These are phyloP conservation scores for Cystoderma amianthinum DNA, from an alignment of 768 basidiomycete genomes.

Conservation along the genomic window DNA sequence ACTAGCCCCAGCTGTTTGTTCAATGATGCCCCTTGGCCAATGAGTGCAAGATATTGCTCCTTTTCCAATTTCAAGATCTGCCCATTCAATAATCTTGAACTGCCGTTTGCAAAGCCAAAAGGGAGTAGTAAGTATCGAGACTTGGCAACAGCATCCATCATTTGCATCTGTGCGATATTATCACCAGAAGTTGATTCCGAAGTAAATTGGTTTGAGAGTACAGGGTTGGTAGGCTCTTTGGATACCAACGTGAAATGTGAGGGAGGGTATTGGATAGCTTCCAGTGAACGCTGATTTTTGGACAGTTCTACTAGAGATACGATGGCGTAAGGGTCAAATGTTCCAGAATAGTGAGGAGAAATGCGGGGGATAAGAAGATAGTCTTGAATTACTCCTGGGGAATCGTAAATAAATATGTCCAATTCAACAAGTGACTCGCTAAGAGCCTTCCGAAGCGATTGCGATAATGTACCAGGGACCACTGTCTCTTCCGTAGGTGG, in stretches of 20 bases:
- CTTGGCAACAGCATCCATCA: background rate
- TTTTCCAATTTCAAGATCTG: conserved; percentile 39
- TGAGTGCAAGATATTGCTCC: conserved; percentile 37
- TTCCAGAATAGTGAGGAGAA: conserved; percentile 62
- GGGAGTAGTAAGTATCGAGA: conserved; percentile 3
- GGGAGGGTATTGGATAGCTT: conserved; percentile 72
- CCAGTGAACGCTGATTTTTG: conserved; percentile 40
- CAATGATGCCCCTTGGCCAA: conserved; percentile 9
- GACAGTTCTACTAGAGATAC: conserved; percentile 51
- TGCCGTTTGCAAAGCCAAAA: conserved; percentile 5
- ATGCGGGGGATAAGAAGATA: conserved; percentile 68
- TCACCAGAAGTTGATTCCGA: conserved; percentile 9
- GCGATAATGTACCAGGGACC: conserved; percentile 15
- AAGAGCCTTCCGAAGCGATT: conserved; percentile 52
- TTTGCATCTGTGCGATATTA: background rate
- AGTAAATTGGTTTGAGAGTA: too few relatives aligned
- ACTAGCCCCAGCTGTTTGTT: too few relatives aligned
- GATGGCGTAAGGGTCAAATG: conserved; percentile 65
- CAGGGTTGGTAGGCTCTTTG: too few relatives aligned
- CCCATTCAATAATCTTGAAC: conserved; percentile 34
- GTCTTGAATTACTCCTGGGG: conserved; percentile 61
- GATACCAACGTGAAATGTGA: conserved; percentile 26
- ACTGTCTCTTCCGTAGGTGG: too few relatives aligned
- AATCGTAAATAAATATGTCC: conserved; percentile 51
- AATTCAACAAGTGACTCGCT: conserved; percentile 45